Evolutionary conservation across 768 basidiomycete species (phyloP), one percentile per base, ranked within the genome.

Genomic region (Lactifluus rugatus): DNA sequence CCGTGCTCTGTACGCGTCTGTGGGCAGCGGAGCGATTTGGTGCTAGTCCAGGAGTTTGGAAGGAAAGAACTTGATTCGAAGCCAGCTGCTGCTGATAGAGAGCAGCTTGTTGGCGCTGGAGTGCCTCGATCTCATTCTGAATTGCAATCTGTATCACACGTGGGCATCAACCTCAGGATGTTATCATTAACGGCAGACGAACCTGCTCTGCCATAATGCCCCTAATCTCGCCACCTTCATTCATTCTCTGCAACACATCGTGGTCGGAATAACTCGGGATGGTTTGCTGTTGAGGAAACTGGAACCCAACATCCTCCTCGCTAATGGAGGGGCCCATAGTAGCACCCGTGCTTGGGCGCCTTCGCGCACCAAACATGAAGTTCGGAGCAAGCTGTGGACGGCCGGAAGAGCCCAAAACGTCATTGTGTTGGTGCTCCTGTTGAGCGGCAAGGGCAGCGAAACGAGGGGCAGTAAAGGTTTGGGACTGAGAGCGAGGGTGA

Each of bases 161-260:
- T 58, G 55, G 36, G 55, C 62, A 21, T 54, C 50, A 39, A 48
- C 16, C 25, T 46, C 36, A 2, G 37, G 31, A 41, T 37, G 52
- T 56, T n/a, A 47, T 25, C 32, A 60, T 44, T 26, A 36, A n/a
- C 10, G 48, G 10, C 11, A 5, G 5, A 60, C 74, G 61, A 63
- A 91, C 93, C 81, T 97, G 95, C 71, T 97, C 93, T 6, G 92
- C 92, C 91, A 97, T 93, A 56, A 94, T 87, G 25, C 89, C 89
- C 34, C 81, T 82, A 56, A 93, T 82, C 68, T 95, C 92, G 52
- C 71, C 69, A 54, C 78, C 80, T 48, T 87, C 84, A 34, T 75
- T 70, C 69, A 84, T 82, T 61, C 84, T 75, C 64, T 81, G 81
- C 59, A 68, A 69, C 61, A 77, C 73, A 7, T 56, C 60, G 31